These are phyloP conservation scores for Hordeum vulgare DNA, from an alignment of 176 grass and related monocot species.

Conservation along the genomic window DNA sequence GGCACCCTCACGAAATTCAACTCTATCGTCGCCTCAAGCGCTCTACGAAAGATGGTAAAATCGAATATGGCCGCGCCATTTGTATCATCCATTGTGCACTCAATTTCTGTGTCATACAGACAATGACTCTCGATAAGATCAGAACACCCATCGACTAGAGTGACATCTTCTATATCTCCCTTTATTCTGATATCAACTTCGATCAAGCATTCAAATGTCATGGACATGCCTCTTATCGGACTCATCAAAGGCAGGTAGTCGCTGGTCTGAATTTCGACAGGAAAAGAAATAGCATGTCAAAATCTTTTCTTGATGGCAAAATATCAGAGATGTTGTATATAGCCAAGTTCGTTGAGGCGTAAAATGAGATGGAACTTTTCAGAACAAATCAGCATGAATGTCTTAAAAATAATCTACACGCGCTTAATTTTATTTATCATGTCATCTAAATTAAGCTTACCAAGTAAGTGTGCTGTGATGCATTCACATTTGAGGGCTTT, in stretches of 20 bases:
- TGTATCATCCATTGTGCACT: not conserved
- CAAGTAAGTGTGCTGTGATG: not conserved
- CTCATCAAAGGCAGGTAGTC: not conserved
- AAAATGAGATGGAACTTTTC: not conserved
- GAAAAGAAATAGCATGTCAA: not conserved
- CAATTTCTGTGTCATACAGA: not conserved
- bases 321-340: not conserved
- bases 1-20: not conserved
- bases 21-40: not conserved
- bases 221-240: not conserved
- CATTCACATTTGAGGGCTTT: not conserved
- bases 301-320: not conserved
- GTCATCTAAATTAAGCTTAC: not conserved
- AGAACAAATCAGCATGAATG: not conserved
- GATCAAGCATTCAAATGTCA: not conserved
- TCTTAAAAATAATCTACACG: not conserved
- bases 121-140: not conserved
- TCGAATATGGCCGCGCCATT: not conserved
- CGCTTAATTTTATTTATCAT: not conserved
- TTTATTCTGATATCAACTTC: conserved; percentile 6
- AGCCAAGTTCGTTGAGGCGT: not conserved
- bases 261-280: not conserved
- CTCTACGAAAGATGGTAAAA: not conserved
- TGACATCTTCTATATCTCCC: not conserved
- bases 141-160: not conserved